phyloP scores from a whole-genome alignment of 2,329 filamentous ascomycete species.

The Myriosclerotinia scirpicola region DNA sequence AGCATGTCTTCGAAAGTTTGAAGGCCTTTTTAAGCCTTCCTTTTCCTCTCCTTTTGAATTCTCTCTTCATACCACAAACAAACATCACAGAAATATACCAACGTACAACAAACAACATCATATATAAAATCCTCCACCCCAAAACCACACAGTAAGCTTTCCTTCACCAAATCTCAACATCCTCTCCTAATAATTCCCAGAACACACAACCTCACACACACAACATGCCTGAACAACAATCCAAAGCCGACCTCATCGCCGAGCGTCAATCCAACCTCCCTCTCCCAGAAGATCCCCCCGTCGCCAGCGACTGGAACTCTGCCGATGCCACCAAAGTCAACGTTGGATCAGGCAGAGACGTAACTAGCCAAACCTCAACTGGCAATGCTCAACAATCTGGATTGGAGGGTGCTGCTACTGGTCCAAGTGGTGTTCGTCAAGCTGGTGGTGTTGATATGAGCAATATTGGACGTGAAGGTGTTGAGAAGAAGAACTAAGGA shows the following conservation, averaged over 20 bases:
- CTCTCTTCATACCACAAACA: slow-evolving; percentile 15
- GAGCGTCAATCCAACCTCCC: slow-evolving; percentile 71
- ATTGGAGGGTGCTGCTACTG: slow-evolving; percentile 59
- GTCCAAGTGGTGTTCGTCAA: slow-evolving; percentile 51
- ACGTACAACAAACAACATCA: neutral
- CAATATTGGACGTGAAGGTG: slow-evolving; percentile 61
- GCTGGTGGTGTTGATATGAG: slow-evolving; percentile 55
- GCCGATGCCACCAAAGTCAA: slow-evolving; percentile 67
- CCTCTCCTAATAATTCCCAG: neutral
- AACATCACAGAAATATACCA: neutral
- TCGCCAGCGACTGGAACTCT: slow-evolving; percentile 77
- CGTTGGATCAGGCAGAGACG: slow-evolving; percentile 53
- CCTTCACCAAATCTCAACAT: neutral
- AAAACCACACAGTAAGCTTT: neutral
- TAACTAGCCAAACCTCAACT: slow-evolving; percentile 49
- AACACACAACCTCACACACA: slow-evolving; percentile 1
- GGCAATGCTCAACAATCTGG: slow-evolving; percentile 51
- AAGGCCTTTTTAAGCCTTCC: slow-evolving; percentile 12
- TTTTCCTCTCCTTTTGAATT: neutral
- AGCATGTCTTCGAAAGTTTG: neutral
- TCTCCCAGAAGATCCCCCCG: slow-evolving; percentile 74
- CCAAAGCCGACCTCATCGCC: slow-evolving; percentile 65
- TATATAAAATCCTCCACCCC: neutral
- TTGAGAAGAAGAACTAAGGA: slow-evolving; percentile 46
- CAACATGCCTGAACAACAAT: slow-evolving; percentile 41